Evolutionary conservation across 2,329 filamentous ascomycete species (phyloP), one percentile per base, ranked within the genome.

Genomic region (Juglanconis oblonga): DNA sequence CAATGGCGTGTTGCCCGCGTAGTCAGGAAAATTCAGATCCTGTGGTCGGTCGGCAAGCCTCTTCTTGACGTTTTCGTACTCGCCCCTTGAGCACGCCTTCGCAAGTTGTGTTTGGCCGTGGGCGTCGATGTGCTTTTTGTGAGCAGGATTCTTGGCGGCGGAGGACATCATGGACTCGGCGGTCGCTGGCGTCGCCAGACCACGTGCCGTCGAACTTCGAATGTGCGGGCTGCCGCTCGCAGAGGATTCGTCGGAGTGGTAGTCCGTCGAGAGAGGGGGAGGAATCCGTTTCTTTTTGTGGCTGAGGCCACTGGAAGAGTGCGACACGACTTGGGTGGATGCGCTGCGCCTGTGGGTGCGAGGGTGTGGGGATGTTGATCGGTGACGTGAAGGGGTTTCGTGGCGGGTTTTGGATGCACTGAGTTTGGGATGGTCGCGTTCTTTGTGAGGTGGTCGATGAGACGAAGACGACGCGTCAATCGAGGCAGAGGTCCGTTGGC

Each of bases 1-100:
- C 38, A 99, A 80, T 31, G 95, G 95, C 1, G 94, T 96, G 69
- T 98, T 98, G n/a, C 92, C 91, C 13, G 95, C 95, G 71, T 97
- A 96, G 70, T 99, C 95, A 31, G 91, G 87, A 60, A 93, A 84
- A 67, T 99, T 91, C 57, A 98, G 75, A 73, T 98, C 92, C 64
- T 96, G 91, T 0, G 92, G 92, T 24, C 92, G 85, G 70, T 96
- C 91, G 8, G 83, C 79, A 36, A 92, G 82, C 64, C 90, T 85
- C 67, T 85, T 83, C 71, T 90, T 93, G 14, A 91, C 92, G 9
- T 81, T 80, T 1, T 94, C 90, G 58, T 95, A 84, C 70, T 96
- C 91, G 54, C 92, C 92, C 67, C 88, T 87, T 42, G 93, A 91
- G 73, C 92, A 96, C 33, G 94, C 92, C 65, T 93, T 87, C n/a